Base-by-base conservation (phyloP, 192 early-diverging fungal species). In the Linnemannia zychae region DNA sequence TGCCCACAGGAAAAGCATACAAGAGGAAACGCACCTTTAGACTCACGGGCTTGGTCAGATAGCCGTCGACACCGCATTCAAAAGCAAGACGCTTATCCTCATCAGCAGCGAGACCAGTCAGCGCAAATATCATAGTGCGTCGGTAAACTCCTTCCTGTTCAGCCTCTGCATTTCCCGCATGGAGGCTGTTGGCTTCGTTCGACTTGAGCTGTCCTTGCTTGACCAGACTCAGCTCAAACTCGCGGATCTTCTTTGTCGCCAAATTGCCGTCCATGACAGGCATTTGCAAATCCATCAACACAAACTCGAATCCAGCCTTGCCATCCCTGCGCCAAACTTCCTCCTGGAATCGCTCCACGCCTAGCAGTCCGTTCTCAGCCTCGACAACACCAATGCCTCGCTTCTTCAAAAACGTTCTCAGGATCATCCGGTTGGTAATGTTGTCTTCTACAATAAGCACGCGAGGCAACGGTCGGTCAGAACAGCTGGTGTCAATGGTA, bases 221-320 rank as follows among this genome's bases (percentile, higher is more conserved):
- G 15, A 63, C 36, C 22, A 70, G 74, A 16, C 65, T 67, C 37
- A 72, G 65, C 50, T 89, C 88, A 78, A 86, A 80, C 66, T 82
- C 80, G 46, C 88, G 87, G 38, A 89, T 89, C 68, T 49, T 73
- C 37, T 81, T 77, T 11, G 87, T 89, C 28, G 88, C 88, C 71
- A 82, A 46, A 40, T 89, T 88, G 44, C 88, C 88, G 49, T 89
- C 84, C 88, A 89, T 89, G 22, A 89, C 77, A 0, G 88, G 88
- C 88, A 89, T 89, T 75, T 89, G 86, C 24, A 89, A 68, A 65
- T 89, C 88, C 88, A 89, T 89, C 60, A 89, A 53, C 24, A 89
- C 84, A 53, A 89, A 72, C 22, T 89, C 88, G 53, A 86, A 89
- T 44, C 83, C 79, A 40, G 63, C 38, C 22, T 52, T 72, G 16